Base-by-base conservation (phyloP, 768 basidiomycete genomes). In the Peribolospora baueri region DNA sequence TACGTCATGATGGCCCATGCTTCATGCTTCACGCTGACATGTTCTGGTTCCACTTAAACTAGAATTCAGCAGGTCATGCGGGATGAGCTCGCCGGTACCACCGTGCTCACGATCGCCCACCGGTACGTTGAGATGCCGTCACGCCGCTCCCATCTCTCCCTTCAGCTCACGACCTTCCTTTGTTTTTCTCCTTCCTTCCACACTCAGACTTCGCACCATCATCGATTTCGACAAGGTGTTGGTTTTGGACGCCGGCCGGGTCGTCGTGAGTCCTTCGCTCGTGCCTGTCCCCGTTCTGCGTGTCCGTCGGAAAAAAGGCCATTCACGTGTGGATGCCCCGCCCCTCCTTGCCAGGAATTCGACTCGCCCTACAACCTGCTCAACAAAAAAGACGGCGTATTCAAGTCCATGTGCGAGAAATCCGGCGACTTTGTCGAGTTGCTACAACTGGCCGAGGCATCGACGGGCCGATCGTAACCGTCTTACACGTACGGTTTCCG, bases 281-380 rank as follows among this genome's bases (percentile, higher is more conserved):
- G 25, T 25, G 25, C 25, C 25, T 25, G 25, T 25, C 25, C 25
- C 25, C 25, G 25, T 25, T 25, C 25, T 25, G 25, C 25, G 25
- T 25, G 25, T 25, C 25, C 25, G 25, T 25, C 25, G 25, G 25
- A 25, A 25, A 25, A 25, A 25, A 25, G 25, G 25, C 25, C 25
- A 25, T 25, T 25, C 25, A 25, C 25, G 25, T 25, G 25, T 45
- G 8, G 43, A 13, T 45, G 13, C 13, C 43, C 43, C 43, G 13
- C 43, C 43, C 43, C 7, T 7, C 43, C 43, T 7, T 45, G 43
- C 13, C 13, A 66, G 78, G 78, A 80, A 60, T 79, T 73, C 56
- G 78, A 76, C 57, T 61, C 71, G 7, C 79, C 79, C 1, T 60
- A 55, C 11, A 67, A 66, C 6, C 68, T 83, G 48, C 69, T 82